These are phyloP conservation scores for Casuarina equisetifolia DNA, from an alignment of 306 rosid species.

Conservation along the genomic window DNA sequence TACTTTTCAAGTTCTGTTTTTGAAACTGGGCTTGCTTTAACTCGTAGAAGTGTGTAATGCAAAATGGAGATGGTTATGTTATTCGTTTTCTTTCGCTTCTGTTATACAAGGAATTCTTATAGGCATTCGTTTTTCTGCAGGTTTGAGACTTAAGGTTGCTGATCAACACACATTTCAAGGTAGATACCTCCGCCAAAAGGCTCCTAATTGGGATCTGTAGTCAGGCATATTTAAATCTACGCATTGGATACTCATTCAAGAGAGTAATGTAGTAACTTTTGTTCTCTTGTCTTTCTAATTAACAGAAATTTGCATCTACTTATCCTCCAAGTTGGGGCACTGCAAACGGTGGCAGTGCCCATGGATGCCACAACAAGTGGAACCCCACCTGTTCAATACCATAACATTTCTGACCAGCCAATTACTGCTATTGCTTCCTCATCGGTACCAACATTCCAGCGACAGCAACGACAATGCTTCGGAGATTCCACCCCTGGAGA, in stretches of 20 bases:
- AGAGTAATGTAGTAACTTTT: slow-evolving; percentile 47
- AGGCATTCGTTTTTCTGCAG: slow-evolving; percentile 75
- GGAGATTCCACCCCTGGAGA: slow-evolving; percentile 88
- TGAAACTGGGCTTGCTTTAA: slow-evolving; percentile 6
- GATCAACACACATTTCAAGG: slow-evolving; percentile 45
- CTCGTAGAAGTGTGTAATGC: slow-evolving; percentile 18
- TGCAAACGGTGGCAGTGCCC: slow-evolving; percentile 87
- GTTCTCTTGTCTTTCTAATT: slow-evolving; percentile 55
- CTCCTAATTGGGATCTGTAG: slow-evolving; percentile 4
- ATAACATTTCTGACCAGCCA: slow-evolving; percentile 85
- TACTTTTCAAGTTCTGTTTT: background rate
- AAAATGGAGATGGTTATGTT: slow-evolving; percentile 28
- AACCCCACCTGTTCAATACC: slow-evolving; percentile 80
- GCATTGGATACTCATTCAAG: slow-evolving; percentile 14
- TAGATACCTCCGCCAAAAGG: slow-evolving; percentile 26
- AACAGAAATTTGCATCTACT: slow-evolving; percentile 56
- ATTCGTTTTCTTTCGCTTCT: slow-evolving; percentile 33
- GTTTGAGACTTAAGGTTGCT: slow-evolving; percentile 86
- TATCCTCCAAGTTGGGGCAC: slow-evolving; percentile 70
- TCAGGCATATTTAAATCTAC: background rate
- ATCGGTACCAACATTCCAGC: slow-evolving; percentile 60
- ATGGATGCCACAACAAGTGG: slow-evolving; percentile 96
- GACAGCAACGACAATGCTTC: slow-evolving; percentile 78
- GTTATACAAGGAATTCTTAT: slow-evolving; percentile 56
- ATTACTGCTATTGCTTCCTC: slow-evolving; percentile 62